Conservation (phyloP, 768 basidiomycete genomes). For the Strobilomyces dryophilus region DNA sequence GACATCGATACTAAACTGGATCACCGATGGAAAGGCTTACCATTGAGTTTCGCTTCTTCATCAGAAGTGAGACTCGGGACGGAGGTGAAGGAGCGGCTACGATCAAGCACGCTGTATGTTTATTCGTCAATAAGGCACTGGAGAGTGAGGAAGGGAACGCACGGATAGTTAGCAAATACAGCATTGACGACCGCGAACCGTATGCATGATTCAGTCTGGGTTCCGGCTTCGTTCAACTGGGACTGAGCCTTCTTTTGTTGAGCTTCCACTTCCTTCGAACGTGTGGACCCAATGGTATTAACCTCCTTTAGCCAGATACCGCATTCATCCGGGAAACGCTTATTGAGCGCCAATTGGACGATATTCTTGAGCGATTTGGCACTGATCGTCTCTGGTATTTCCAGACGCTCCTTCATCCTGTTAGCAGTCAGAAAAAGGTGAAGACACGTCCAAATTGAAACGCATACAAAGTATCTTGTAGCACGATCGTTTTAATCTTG, state of each 20-base stretch:
- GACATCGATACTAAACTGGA: not conserved
- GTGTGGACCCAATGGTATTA: not conserved
- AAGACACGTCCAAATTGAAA: not conserved
- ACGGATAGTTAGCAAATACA: conserved; percentile 25
- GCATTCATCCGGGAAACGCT: conserved; percentile 26
- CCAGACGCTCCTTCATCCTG: conserved; percentile 26
- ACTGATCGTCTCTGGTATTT: conserved; percentile 20
- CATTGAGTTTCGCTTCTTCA: conserved; percentile 12
- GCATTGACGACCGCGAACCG: conserved; percentile 25
- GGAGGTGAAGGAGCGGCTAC: conserved; percentile 12
- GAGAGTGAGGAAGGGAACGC: conserved; percentile 1
- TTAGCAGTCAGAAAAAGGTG: not conserved
- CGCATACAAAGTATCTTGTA: conserved; percentile 26
- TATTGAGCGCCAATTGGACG: conserved; percentile 27
- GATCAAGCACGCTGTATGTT: conserved; percentile 16
- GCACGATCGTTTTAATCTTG: conserved; percentile 10
- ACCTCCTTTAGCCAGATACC: conserved; percentile 22
- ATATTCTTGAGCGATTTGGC: conserved; percentile 28
- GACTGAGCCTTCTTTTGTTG: conserved; percentile 13
- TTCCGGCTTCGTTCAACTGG: conserved; percentile 6
- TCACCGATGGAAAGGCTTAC: not conserved
- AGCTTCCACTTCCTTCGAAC: not conserved
- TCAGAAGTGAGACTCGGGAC: conserved; percentile 11
- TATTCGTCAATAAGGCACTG: not conserved
- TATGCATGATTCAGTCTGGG: conserved; percentile 17